A percentile compares a stretch with the other conserved stretches of the same genome.
Conservation (phyloP, 2,329 filamentous ascomycete species). For the Biscogniauxia mediterranea region DNA sequence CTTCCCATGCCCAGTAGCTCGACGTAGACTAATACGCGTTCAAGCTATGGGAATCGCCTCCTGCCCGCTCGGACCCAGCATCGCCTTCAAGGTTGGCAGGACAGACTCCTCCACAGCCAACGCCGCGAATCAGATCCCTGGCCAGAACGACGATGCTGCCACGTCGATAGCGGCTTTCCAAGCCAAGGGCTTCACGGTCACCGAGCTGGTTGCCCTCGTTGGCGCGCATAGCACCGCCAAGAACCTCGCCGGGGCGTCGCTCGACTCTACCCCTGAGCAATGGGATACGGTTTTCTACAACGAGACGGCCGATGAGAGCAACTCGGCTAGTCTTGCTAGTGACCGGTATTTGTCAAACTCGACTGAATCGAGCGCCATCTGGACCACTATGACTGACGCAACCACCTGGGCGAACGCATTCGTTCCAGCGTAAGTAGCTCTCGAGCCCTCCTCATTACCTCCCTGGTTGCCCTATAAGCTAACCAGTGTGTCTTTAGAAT, state of each 20-base stretch:
- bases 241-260: slow-evolving; percentile 20
- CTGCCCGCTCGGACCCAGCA: slow-evolving; percentile 22
- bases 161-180: slow-evolving; percentile 19
- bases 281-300: slow-evolving; percentile 28
- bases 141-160: slow-evolving; percentile 15
- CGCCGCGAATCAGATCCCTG: slow-evolving; percentile 19
- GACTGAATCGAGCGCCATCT: slow-evolving; percentile 22
- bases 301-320: slow-evolving; percentile 24
- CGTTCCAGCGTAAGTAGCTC: slow-evolving; percentile 26
- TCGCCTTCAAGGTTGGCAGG: slow-evolving; percentile 28
- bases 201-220: slow-evolving; percentile 28
- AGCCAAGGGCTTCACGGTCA: slow-evolving; percentile 24
- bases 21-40: not conserved
- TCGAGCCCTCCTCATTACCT: not conserved
- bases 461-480: not conserved
- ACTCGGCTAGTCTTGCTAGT: slow-evolving; percentile 24
- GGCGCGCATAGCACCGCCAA: slow-evolving; percentile 29
- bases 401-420: slow-evolving; percentile 27
- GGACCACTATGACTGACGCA: slow-evolving; percentile 23
- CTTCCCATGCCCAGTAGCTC: not conserved
- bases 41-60: slow-evolving; percentile 26
- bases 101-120: slow-evolving; percentile 23
- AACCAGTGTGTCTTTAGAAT: slow-evolving; percentile 19
- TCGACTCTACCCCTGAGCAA: slow-evolving; percentile 24
- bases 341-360: slow-evolving; percentile 26